Conservation (phyloP, 2,329 filamentous ascomycete species). For the Cladosporium cucumerinum region DNA sequence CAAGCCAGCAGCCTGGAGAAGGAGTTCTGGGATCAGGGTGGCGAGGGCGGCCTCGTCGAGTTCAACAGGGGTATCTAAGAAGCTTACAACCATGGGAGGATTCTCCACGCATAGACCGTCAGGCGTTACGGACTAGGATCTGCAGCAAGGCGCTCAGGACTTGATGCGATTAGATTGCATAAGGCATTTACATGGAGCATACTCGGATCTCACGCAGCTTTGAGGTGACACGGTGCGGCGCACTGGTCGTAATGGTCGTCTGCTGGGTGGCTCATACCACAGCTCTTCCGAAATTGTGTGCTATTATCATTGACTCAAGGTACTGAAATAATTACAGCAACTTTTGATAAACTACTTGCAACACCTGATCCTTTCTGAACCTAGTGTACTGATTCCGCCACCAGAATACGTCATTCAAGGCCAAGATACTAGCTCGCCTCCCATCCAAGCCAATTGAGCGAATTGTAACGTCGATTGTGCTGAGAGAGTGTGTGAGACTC, state of each 20-base stretch:
- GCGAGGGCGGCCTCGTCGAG: conserved; percentile 78
- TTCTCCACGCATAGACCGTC: not conserved
- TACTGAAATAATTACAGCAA: not conserved
- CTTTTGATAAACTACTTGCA: not conserved
- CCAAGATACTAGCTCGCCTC: too few species aligned
- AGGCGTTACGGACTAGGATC: not conserved
- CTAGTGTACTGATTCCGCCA: not conserved
- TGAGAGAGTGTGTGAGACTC: too few species aligned
- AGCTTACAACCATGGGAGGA: not conserved
- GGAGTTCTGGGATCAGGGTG: conserved; percentile 80
- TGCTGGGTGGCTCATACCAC: not conserved
- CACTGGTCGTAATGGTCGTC: not conserved
- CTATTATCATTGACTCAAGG: not conserved
- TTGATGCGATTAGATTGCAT: not conserved
- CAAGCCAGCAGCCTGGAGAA: conserved; percentile 72
- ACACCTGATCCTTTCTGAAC: not conserved
- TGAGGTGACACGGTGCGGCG: not conserved
- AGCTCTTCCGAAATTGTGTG: not conserved
- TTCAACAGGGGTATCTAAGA: conserved; percentile 88
- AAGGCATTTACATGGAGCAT: not conserved
- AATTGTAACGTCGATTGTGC: too few species aligned
- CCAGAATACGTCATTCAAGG: not conserved
- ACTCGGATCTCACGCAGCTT: not conserved
- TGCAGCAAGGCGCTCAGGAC: not conserved
- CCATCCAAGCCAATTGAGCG: too few species aligned